Conservation (phyloP, 768 basidiomycete species). For the Trametes coccinea region DNA sequence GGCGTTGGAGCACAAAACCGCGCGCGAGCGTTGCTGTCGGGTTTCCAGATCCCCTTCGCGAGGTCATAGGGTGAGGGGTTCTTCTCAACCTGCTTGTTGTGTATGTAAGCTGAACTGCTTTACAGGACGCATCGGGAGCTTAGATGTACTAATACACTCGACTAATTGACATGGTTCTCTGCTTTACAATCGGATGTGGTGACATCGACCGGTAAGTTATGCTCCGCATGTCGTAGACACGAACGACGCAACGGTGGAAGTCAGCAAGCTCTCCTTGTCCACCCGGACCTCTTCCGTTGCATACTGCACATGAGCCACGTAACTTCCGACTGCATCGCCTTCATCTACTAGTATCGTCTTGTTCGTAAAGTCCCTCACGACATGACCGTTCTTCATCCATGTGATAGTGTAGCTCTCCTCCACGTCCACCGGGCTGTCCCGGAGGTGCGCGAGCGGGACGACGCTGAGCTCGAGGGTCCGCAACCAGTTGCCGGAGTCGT, state of each 20-base stretch:
- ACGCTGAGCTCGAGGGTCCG: slow-evolving; percentile 50
- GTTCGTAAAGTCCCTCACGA: slow-evolving; percentile 50
- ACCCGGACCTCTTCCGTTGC: slow-evolving; percentile 56
- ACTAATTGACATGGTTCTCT: slow-evolving; percentile 4
- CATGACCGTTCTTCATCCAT: slow-evolving; percentile 53
- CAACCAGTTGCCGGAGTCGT: slow-evolving; percentile 18
- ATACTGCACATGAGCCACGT: slow-evolving; percentile 50
- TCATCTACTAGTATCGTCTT: slow-evolving; percentile 47
- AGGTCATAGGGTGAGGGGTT: slow-evolving; percentile 26
- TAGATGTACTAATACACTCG: slow-evolving; percentile 13
- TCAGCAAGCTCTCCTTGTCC: slow-evolving; percentile 42
- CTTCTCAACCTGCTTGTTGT: too few relatives aligned
- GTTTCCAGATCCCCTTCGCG: slow-evolving; percentile 89
- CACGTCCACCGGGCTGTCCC: slow-evolving; percentile 31
- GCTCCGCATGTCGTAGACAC: not conserved
- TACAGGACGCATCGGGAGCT: not conserved
- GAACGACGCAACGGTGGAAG: slow-evolving; percentile 5
- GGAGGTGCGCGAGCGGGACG: slow-evolving; percentile 62
- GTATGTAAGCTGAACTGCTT: not conserved
- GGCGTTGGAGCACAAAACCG: slow-evolving; percentile 90
- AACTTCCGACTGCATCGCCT: slow-evolving; percentile 40
- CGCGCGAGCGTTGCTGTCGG: slow-evolving; percentile 84
- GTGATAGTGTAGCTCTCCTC: slow-evolving; percentile 55
- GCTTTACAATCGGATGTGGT: not conserved
- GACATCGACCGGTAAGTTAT: not conserved